Evolutionary conservation across 2,329 filamentous ascomycete genomes (phyloP).

Genomic region (Diplodia scrobiculata): DNA sequence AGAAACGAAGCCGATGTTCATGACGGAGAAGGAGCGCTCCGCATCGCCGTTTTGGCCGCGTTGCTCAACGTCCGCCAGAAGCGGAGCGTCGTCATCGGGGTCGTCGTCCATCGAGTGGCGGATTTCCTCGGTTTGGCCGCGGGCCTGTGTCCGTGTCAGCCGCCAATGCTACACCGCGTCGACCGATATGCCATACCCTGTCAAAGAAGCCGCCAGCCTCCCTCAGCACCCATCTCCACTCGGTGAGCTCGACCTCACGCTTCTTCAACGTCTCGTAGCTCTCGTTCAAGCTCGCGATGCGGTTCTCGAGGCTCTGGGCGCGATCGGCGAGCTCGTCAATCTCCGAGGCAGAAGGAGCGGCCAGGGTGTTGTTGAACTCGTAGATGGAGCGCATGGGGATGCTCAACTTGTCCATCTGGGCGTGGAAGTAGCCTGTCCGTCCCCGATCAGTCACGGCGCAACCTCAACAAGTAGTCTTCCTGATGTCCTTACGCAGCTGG

Average conservation of each 20-base stretch:
- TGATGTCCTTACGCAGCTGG: constrained; percentile 75
- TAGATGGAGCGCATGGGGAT: constrained; percentile 88
- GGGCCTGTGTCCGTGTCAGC: constrained; percentile 56
- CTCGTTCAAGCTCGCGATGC: constrained; percentile 88
- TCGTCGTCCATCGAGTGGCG: constrained; percentile 82
- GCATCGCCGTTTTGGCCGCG: constrained; percentile 68
- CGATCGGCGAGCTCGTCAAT: constrained; percentile 95
- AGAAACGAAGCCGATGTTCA: constrained; percentile 98
- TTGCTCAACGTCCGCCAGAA: constrained; percentile 91
- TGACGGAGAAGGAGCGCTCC: constrained; percentile 87
- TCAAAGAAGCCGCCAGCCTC: constrained; percentile 98
- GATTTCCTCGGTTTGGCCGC: constrained; percentile 96
- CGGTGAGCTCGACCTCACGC: constrained; percentile 91
- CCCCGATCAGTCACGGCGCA: constrained; percentile 5
- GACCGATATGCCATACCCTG: constrained; percentile 50
- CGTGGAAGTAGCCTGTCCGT: constrained; percentile 78
- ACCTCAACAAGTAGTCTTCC: neutral
- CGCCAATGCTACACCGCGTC: neutral
- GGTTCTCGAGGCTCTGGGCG: constrained; percentile 87
- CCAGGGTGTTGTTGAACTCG: constrained; percentile 83
- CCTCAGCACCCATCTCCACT: constrained; percentile 96
- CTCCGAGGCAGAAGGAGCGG: constrained; percentile 85
- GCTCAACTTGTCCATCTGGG: constrained; percentile 90
- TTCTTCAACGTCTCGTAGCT: constrained; percentile 99
- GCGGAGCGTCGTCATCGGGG: constrained; percentile 83